Base-by-base conservation (phyloP, 2,329 filamentous ascomycete species). In the Ophiostoma perfectum region DNA sequence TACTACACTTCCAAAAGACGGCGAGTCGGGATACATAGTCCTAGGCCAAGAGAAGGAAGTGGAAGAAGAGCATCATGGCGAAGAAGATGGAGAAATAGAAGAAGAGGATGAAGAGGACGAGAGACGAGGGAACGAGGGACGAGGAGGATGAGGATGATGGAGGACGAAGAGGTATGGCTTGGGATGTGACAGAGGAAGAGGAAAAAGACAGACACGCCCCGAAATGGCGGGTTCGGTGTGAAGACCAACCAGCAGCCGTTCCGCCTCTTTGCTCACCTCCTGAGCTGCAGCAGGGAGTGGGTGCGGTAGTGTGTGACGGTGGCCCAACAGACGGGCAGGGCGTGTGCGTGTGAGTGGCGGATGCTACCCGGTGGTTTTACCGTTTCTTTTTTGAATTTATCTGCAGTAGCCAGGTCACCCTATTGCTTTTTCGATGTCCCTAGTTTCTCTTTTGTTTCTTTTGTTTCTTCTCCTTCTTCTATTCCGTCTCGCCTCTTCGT, bases 241-340 rank as follows among this genome's bases (percentile, higher is more conserved):
- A 18, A 55, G 63, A 68, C 70, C 70, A 71, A 71, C 60, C 66
- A 70, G 52, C 27, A 45, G 42, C 64, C 49, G 66, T 68, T 70
- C 70, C 70, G 70, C 70, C 66, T 70, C 63, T 71, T 71, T 64
- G 60, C 64, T 58, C 45, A 52, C 41, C 58, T 64, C 64, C 64
- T 68, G 45, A 39, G n/a, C n/a, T 58, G 18, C n/a, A 45, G 41
- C 63, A 44, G 41, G 16, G 60, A n/a, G 64, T 65, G 44, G 14
- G 39, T 65, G 47, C 8, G 55, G 64, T n/a, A 14, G 6, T 52
- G 11, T 60, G 58, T 55, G 64, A 55, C 64, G 16, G 64, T 27
- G 27, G 47, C 47, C 64, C 63, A 65, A 65, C 63, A 27, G 27
- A 27, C 27, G 27, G 27, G 27, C 27, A 60, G 55, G 6, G 42